phyloP scores from a whole-genome alignment of 31 red algal genomes.

The Asparagopsis taxiformis region DNA sequence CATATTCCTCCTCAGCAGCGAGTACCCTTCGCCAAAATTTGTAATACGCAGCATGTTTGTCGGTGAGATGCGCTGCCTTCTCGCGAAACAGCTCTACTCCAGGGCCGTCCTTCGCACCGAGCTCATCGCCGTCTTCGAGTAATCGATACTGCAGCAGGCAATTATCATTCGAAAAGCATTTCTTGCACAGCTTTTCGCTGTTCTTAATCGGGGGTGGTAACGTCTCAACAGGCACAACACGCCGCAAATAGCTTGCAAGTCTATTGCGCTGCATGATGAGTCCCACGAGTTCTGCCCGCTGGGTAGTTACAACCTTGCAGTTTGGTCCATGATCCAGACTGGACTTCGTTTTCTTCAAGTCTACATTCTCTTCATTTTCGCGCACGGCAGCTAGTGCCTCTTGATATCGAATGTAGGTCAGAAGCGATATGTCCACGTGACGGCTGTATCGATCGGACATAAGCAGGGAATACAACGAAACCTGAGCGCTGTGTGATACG shows the following conservation, averaged over 20 bases:
- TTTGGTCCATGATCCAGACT: constrained; percentile 5
- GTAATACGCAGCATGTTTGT: constrained; percentile 67
- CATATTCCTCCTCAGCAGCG: constrained; percentile 47
- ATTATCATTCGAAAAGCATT: constrained; percentile 63
- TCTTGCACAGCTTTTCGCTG: constrained; percentile 37
- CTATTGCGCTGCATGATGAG: constrained; percentile 76
- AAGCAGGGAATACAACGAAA: constrained; percentile 75
- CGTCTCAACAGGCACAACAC: neutral
- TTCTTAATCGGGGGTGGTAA: constrained; percentile 35
- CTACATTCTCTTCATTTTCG: neutral
- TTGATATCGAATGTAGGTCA: constrained; percentile 77
- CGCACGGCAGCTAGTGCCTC: constrained; percentile 19
- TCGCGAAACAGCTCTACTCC: constrained; percentile 55
- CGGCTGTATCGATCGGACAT: constrained; percentile 82
- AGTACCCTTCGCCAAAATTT: constrained; percentile 59
- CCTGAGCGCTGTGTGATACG: constrained; percentile 64
- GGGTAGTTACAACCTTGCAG: constrained; percentile 13
- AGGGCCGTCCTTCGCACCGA: constrained; percentile 15
- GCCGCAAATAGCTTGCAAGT: constrained; percentile 51
- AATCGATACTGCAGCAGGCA: constrained; percentile 70
- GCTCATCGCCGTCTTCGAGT: constrained; percentile 34
- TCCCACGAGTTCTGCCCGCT: constrained; percentile 62
- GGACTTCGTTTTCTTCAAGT: neutral
- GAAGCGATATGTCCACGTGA: constrained; percentile 20
- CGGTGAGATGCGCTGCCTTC: constrained; percentile 40